A percentile compares a stretch with the other conserved stretches of the same genome.
phyloP scores from a whole-genome alignment of 2,329 filamentous ascomycete genomes.

The Xylariaceae sp. region DNA sequence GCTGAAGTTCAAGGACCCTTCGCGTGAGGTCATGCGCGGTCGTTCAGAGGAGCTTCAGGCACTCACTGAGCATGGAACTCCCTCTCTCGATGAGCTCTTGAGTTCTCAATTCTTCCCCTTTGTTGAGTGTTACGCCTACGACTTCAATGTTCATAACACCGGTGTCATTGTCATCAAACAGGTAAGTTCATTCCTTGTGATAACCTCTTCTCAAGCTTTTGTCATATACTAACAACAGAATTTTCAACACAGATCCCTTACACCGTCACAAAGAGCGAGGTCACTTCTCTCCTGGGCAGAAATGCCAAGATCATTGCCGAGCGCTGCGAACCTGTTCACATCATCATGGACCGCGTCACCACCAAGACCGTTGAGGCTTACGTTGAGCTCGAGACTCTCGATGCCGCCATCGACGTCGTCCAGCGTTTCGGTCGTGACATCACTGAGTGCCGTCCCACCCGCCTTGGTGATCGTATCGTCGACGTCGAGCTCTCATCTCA shows the following conservation, averaged over 20 bases:
- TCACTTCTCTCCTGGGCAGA: constrained; percentile 43
- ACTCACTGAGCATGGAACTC: constrained; percentile 9
- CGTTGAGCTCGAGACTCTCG: constrained; percentile 41
- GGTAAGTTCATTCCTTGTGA: constrained; percentile 35
- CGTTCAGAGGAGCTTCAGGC: constrained; percentile 11
- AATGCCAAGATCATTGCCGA: constrained; percentile 40
- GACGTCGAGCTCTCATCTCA: constrained; percentile 56
- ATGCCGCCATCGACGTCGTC: constrained; percentile 43
- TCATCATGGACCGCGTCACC: constrained; percentile 45
- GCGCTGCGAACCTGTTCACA: constrained; percentile 40
- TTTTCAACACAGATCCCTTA: constrained; percentile 44
- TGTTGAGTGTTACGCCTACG: background rate
- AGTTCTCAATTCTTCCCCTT: constrained; percentile 12
- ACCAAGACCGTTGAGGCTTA: constrained; percentile 45
- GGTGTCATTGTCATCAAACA: constrained; percentile 50
- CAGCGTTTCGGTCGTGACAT: constrained; percentile 19
- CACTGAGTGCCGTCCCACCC: constrained; percentile 35
- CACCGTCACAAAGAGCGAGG: constrained; percentile 35
- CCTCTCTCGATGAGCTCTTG: constrained; percentile 4
- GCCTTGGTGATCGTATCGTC: constrained; percentile 55
- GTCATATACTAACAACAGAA: constrained; percentile 3
- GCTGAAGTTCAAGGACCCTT: constrained; percentile 3
- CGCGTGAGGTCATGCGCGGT: background rate
- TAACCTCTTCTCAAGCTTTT: background rate
- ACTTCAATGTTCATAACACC: background rate